Conservation (phyloP, 2,329 filamentous ascomycete genomes). For the Talaromyces marneffei region DNA sequence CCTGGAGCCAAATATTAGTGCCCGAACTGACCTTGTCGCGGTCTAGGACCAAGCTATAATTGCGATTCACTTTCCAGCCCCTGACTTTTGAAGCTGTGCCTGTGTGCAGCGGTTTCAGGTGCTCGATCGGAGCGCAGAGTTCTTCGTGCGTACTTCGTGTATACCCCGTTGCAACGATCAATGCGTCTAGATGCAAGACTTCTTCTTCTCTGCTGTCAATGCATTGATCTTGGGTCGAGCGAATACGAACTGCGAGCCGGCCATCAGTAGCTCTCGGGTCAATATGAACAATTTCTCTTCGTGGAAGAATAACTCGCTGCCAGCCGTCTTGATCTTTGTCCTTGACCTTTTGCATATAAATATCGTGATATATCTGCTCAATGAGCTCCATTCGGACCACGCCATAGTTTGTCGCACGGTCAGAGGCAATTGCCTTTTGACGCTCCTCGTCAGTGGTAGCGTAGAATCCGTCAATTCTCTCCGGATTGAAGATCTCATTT, state of each 20-base stretch:
- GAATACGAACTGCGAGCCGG: conserved; percentile 56
- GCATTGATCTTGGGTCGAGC: conserved; percentile 35
- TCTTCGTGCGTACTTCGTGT: conserved; percentile 68
- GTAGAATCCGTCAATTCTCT: conserved; percentile 72
- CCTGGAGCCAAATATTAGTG: conserved; percentile 85
- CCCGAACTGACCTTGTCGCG: conserved; percentile 61
- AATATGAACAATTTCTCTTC: conserved; percentile 61
- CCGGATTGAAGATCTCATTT: conserved; percentile 93
- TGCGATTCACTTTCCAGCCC: conserved; percentile 62
- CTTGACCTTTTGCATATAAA: conserved; percentile 77
- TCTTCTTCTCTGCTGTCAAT: conserved; percentile 46
- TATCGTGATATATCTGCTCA: conserved; percentile 77
- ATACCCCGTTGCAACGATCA: conserved; percentile 88
- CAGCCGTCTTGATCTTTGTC: conserved; percentile 65
- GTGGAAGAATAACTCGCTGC: conserved; percentile 73
- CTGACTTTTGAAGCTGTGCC: conserved; percentile 29
- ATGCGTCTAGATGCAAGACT: conserved; percentile 66
- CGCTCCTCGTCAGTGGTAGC: conserved; percentile 60
- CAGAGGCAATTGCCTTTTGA: conserved; percentile 55
- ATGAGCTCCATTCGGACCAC: conserved; percentile 88
- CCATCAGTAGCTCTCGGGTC: conserved; percentile 46
- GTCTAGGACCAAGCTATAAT: conserved; percentile 73
- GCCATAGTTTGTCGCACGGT: conserved; percentile 86
- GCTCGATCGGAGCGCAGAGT: conserved; percentile 63
- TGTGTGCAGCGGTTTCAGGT: conserved; percentile 56